Evolutionary conservation across 805 yeast genomes (phyloP), one percentile per base, ranked within the genome.

Genomic region (Limtongia smithiae): DNA sequence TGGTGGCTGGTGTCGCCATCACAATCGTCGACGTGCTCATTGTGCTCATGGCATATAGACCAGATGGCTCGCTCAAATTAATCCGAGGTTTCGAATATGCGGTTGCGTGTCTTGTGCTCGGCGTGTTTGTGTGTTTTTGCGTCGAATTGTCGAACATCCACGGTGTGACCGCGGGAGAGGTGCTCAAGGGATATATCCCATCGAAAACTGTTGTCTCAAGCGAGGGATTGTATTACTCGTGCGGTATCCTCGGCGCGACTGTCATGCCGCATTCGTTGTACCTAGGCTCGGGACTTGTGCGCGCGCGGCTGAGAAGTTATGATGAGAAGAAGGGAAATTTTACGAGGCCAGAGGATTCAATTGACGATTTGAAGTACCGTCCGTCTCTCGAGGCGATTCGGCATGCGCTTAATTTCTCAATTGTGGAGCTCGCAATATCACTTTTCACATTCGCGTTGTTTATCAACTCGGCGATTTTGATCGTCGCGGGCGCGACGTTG

Each of bases 251-350:
- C 48, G 97, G 97, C 25, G 95, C 96, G 21, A 89, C 96, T 2
- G 91, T 90, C 21, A 89, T 89, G 97, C 96, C 96, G 4, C 97
- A 90, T 64, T 84, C 94, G 1, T 71, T 89, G 40, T 89, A 84
- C 62, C 72, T 89, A 39, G 97, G 97, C 1, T 82, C 91, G 0
- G 94, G 95, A 11, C 78, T 90, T 47, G 96, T 86, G 4, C 94
- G 88, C 63, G 83, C 95, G 3, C 75, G 96, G 54, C 71, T 89
- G 46, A 78, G 84, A 58, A 93, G 85, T 40, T 87, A 71, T 62
- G 97, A 89, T 65, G 71, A 79, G n/a, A 78, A 75, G 46, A 65
- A 79, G 49, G 95, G 95, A 1, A 70, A 73, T 65, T 82, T 76
- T 61, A 64, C 67, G 57, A 72, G 35, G 73, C 50, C 41, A 12